Percentiles rank a stretch among this genome's conserved stretches.
These are phyloP conservation scores for Isabelozyma pseudorhagii DNA, from an alignment of 805 yeast genomes.

Conservation along the genomic window DNA sequence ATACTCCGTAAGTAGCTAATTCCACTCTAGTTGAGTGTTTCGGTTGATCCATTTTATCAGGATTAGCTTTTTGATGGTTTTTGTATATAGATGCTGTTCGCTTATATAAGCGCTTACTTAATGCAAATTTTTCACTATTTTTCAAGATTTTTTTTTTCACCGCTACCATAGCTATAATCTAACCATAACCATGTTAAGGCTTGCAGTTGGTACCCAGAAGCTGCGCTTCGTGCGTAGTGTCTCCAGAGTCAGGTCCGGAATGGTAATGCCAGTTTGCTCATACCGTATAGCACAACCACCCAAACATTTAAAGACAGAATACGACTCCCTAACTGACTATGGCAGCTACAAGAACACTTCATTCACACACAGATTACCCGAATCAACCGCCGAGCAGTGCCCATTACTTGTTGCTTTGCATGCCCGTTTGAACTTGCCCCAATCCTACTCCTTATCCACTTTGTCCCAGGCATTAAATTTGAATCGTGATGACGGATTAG, in stretches of 20 bases:
- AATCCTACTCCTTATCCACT: conserved; percentile 54
- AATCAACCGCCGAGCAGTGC: conserved; percentile 49
- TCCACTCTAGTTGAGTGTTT: neutral
- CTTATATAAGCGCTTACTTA: neutral
- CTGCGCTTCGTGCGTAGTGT: neutral
- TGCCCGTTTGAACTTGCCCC: conserved; percentile 66
- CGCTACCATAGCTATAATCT: neutral
- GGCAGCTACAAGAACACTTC: conserved; percentile 38
- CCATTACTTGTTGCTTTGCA: conserved; percentile 80
- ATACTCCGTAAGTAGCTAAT: too few relatives aligned
- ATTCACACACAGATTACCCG: conserved; percentile 45
- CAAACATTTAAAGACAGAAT: conserved; percentile 24
- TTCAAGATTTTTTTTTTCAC: neutral
- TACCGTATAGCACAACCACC: conserved; percentile 23
- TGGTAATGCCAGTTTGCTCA: neutral
- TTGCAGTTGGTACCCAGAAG: neutral
- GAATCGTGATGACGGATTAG: conserved; percentile 41
- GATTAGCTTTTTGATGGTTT: neutral
- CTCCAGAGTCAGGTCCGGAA: neutral
- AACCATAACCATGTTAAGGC: conserved; percentile 6
- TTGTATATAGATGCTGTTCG: neutral
- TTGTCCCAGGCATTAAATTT: conserved; percentile 81
- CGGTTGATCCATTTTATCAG: too few relatives aligned
- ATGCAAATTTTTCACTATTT: neutral
- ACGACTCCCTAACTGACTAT: conserved; percentile 32